phyloP scores from a whole-genome alignment of 257 asterid species.

The Galeopsis tetrahit region DNA sequence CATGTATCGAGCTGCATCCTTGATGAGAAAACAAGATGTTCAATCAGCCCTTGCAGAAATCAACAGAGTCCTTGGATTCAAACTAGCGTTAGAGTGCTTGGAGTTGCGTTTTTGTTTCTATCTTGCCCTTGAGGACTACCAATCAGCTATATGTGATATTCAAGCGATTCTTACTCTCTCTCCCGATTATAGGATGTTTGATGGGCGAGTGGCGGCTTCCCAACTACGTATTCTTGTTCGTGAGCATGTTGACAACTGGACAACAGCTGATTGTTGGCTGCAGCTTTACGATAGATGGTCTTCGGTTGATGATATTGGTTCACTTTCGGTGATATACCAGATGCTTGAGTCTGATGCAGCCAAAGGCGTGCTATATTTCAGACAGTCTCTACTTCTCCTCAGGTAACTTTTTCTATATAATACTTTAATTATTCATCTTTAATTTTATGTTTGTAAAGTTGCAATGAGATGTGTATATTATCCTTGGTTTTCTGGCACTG shows the following conservation, averaged over 20 bases:
- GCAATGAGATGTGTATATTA: not conserved
- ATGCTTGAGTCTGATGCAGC: slow-evolving; percentile 97
- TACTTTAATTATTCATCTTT: not conserved
- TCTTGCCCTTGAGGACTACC: slow-evolving; percentile 84
- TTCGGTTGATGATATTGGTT: slow-evolving; percentile 93
- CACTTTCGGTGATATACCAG: slow-evolving; percentile 94
- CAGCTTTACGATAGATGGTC: slow-evolving; percentile 97
- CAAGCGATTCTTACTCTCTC: slow-evolving; percentile 91
- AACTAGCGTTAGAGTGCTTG: slow-evolving; percentile 92
- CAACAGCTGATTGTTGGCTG: slow-evolving; percentile 97
- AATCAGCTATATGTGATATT: slow-evolving; percentile 83
- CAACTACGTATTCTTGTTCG: slow-evolving; percentile 86
- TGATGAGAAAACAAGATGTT: slow-evolving; percentile 83
- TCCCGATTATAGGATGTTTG: slow-evolving; percentile 86
- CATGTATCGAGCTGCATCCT: slow-evolving; percentile 92
- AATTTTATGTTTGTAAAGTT: not conserved
- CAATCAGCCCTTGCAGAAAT: slow-evolving; percentile 86
- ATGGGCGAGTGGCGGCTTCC: slow-evolving; percentile 82
- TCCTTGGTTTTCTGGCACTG: not conserved
- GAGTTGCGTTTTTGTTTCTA: slow-evolving; percentile 93
- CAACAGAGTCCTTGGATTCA: slow-evolving; percentile 86
- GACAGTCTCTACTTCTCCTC: slow-evolving; percentile 95
- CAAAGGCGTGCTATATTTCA: slow-evolving; percentile 86
- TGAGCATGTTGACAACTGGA: slow-evolving; percentile 94
- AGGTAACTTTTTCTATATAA: slow-evolving; percentile 51